Base-by-base conservation (phyloP, 106 monocot genomes). In the Posidonia australis region DNA sequence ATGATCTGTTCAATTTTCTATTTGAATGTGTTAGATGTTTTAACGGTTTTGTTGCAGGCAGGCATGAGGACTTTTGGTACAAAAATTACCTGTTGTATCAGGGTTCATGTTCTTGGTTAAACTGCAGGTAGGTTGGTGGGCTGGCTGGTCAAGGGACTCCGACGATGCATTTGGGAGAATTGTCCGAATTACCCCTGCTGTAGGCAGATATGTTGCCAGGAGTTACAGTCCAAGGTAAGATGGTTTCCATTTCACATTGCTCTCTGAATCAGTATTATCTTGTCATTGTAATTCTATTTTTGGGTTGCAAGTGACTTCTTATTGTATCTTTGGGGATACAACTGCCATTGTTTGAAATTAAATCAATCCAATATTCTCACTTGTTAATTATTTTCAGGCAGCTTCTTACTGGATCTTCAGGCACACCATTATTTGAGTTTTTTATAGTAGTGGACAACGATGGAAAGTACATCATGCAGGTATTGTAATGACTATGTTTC, bases 121-220 rank as follows among this genome's bases (percentile, higher is more conserved):
- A 24, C 9, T 68, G 49, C 72, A 92, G 92, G 83, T 88, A 53
- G 92, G 92, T 44, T 92, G 92, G 92, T 92, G 92, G 92, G 92
- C 80, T 44, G 88, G 92, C 10, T 85, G 76, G 74, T 80, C 88
- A 51, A 80, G 78, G 65, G 85, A 92, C 69, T 77, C 79, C 20
- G 73, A 78, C 53, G 85, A 88, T 65, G 75, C 88, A 61, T 85
- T 88, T 70, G 92, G 92, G 12, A 80, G 88, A 72, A 85, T 92
- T 62, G 72, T 92, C 19, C 66, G 74, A 28, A 85, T 92, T 74
- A 74, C 66, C 1, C 82, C 88, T 73, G 67, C 78, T 56, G 65
- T 85, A 58, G 92, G 92, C 23, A 83, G 82, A 85, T 92, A 78
- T 72, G 72, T 92, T 18, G 92, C 80, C 57, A 82, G 72, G 60